Evolutionary conservation across 2,329 filamentous ascomycete genomes (phyloP).

Genomic region (Botrytis sinoallii): DNA sequence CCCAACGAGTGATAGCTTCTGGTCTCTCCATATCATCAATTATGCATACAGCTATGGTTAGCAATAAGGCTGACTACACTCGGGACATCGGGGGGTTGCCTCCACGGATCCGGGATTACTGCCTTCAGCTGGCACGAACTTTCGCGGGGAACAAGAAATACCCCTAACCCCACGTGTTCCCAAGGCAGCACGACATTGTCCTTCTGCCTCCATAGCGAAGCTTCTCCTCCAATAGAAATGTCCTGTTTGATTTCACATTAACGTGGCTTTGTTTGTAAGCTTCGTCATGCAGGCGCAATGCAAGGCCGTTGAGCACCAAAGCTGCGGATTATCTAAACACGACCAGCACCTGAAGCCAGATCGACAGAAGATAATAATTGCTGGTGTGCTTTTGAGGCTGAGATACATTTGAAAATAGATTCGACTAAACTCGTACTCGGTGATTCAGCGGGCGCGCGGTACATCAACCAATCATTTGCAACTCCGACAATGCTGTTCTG

Average conservation of each 20-base stretch:
- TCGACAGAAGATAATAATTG: not conserved
- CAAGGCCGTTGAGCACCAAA: not conserved
- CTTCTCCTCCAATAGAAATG: not conserved
- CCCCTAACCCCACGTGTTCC: not conserved
- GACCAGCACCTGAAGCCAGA: not conserved
- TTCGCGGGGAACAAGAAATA: not conserved
- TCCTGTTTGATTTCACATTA: not conserved
- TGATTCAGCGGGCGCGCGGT: not conserved
- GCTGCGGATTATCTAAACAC: not conserved
- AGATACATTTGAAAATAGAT: not conserved
- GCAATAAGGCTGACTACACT: not conserved
- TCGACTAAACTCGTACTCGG: not conserved
- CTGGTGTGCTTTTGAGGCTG: not conserved
- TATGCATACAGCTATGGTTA: conserved; percentile 2
- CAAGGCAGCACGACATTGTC: not conserved
- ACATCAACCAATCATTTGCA: not conserved
- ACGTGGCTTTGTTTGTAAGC: not conserved
- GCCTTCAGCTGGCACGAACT: not conserved
- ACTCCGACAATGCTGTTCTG: not conserved
- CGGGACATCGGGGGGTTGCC: not conserved
- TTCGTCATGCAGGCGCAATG: not conserved
- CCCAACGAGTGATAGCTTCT: not conserved
- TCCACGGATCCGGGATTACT: not conserved
- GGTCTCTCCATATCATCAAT: not conserved
- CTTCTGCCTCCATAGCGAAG: not conserved